Conservation (phyloP, 768 basidiomycete genomes). For the Amanita phalloides region DNA sequence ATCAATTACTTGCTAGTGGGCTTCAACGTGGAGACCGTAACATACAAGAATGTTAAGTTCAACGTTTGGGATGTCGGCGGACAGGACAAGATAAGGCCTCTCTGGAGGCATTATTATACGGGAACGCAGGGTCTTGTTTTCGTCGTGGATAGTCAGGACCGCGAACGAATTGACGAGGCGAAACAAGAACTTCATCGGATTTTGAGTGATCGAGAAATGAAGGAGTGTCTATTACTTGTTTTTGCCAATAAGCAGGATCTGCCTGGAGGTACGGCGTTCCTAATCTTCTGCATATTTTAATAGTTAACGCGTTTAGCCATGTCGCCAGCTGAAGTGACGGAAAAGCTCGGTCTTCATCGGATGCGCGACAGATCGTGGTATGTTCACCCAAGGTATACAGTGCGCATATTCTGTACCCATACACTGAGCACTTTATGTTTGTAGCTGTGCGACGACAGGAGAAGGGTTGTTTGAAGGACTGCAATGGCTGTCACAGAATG, state of each 20-base stretch:
- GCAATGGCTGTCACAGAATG: slow-evolving; percentile 95
- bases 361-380: slow-evolving; percentile 99
- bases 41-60: slow-evolving; percentile 97
- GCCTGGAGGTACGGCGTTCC: slow-evolving; percentile 64
- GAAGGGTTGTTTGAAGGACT: slow-evolving; percentile 96
- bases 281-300: not conserved
- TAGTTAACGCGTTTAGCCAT: slow-evolving; percentile 49
- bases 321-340: slow-evolving; percentile 99
- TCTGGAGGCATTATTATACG: slow-evolving; percentile 99
- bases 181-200: slow-evolving; percentile 93
- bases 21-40: slow-evolving; percentile 99
- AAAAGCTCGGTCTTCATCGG: slow-evolving; percentile 87
- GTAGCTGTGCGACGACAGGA: slow-evolving; percentile 90
- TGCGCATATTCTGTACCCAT: not conserved
- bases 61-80: slow-evolving; percentile 97
- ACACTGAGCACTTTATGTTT: slow-evolving; percentile 5
- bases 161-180: slow-evolving; percentile 93
- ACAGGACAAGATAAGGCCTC: slow-evolving; percentile 98
- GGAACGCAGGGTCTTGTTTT: slow-evolving; percentile 98
- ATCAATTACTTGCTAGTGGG: slow-evolving; percentile 46
- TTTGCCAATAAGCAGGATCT: slow-evolving; percentile 99
- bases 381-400: slow-evolving; percentile 88
- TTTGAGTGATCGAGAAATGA: slow-evolving; percentile 95
- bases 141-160: slow-evolving; percentile 94
- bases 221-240: slow-evolving; percentile 92